A percentile compares a stretch with the other conserved stretches of the same genome.
phyloP scores from a whole-genome alignment of 2,329 filamentous ascomycete genomes.

The Colletotrichum magnum region DNA sequence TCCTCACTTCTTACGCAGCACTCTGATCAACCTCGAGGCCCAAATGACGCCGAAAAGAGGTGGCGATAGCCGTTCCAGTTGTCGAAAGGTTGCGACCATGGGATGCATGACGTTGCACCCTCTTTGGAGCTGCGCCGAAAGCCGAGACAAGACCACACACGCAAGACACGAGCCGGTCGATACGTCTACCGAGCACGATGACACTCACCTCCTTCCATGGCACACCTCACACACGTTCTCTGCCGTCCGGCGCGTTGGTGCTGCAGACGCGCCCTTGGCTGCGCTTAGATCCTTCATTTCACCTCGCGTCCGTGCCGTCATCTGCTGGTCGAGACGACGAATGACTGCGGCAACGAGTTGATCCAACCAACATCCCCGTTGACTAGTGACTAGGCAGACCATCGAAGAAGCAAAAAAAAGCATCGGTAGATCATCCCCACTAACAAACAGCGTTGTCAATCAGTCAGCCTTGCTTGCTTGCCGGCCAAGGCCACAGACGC shows the following conservation, averaged over 20 bases:
- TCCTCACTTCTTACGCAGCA: too few relatives aligned
- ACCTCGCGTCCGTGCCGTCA: not conserved
- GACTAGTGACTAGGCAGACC: too few relatives aligned
- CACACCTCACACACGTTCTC: conserved; percentile 22
- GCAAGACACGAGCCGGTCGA: conserved; percentile 23
- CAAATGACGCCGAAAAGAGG: conserved; percentile 17
- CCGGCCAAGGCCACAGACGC: conserved; percentile 40
- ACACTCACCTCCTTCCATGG: conserved; percentile 4
- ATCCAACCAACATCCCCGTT: too few relatives aligned
- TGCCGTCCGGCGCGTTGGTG: conserved; percentile 1
- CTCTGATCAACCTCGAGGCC: not conserved
- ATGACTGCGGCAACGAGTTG: too few relatives aligned
- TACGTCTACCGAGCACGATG: conserved; percentile 23
- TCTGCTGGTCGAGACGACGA: too few relatives aligned
- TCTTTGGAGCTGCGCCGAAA: conserved; percentile 19
- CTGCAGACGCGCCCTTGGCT: conserved; percentile 9
- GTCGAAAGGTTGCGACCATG: conserved; percentile 19
- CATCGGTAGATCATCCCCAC: conserved; percentile 5
- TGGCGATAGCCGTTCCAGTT: conserved; percentile 22
- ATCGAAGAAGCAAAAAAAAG: too few relatives aligned
- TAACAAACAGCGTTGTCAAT: not conserved
- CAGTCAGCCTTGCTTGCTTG: conserved; percentile 29
- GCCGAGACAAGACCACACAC: conserved; percentile 33
- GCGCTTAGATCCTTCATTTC: conserved; percentile 4
- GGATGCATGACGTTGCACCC: conserved; percentile 36